Conservation (phyloP, 2,329 filamentous ascomycete genomes). For the Calycina herbarum region DNA sequence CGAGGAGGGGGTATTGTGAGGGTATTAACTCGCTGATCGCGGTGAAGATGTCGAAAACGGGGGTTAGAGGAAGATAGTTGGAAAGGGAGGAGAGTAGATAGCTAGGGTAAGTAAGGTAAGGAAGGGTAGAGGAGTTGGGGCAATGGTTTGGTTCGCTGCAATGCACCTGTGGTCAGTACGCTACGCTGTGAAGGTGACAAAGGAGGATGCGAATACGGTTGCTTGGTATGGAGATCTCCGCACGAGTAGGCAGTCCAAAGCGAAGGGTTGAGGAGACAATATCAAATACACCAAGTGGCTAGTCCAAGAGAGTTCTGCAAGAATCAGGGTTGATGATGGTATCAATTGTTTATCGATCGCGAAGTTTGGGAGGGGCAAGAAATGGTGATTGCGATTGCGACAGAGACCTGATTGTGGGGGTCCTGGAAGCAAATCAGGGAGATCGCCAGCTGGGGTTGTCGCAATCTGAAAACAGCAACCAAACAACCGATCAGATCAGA, state of each 20-base stretch:
- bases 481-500: not conserved
- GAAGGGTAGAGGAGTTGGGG: not conserved
- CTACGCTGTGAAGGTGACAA: not conserved
- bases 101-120: not conserved
- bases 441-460: slow-evolving; percentile 1
- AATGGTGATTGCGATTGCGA: not conserved
- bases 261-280: not conserved
- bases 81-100: not conserved
- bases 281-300: not conserved
- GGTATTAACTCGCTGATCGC: not conserved
- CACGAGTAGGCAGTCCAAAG: not conserved
- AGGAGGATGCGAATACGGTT: not conserved
- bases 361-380: not conserved
- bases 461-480: not conserved
- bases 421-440: not conserved
- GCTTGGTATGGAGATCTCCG: not conserved
- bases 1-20: not conserved
- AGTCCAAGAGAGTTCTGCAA: not conserved
- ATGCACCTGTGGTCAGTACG: not conserved
- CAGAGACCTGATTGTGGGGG: not conserved
- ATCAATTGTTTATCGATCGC: not conserved
- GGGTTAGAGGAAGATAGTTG: not conserved
- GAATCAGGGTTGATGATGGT: not conserved
- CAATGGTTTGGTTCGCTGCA: not conserved
- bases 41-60: not conserved